Evolutionary conservation across 192 early-diverging fungal genomes (phyloP).

Genomic region (Podila minutissima): DNA sequence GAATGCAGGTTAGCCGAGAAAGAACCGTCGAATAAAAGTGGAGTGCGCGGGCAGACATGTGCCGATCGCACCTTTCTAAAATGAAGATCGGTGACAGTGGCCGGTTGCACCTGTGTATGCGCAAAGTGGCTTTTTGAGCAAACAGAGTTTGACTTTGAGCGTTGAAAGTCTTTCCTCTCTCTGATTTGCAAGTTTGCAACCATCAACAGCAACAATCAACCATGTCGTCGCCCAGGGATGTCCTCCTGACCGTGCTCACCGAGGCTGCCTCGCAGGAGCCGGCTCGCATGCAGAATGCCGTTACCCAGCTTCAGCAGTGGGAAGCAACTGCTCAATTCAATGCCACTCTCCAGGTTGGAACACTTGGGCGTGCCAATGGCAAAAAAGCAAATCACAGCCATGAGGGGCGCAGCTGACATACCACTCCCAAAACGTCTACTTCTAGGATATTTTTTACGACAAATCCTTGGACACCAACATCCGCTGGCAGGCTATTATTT

Average conservation of each 20-base stretch:
- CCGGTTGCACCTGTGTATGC: too few species aligned
- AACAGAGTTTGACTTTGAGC: too few species aligned
- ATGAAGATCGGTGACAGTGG: background rate
- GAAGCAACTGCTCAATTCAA: constrained; percentile 79
- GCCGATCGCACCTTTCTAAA: constrained; percentile 6
- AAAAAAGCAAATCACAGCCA: background rate
- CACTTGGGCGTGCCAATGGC: background rate
- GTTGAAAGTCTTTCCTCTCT: background rate
- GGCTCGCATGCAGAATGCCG: constrained; percentile 67
- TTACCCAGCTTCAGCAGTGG: constrained; percentile 75
- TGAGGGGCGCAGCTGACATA: too few species aligned
- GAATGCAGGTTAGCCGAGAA: background rate
- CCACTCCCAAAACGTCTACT: background rate
- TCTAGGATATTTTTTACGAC: constrained; percentile 81
- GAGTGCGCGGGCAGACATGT: background rate
- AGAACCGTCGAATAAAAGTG: background rate
- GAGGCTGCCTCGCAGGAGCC: constrained; percentile 78
- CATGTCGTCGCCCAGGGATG: constrained; percentile 54
- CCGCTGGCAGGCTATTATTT: constrained; percentile 80
- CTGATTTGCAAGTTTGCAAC: background rate
- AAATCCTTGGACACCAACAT: constrained; percentile 67
- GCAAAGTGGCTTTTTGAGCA: too few species aligned
- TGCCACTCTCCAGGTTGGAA: constrained; percentile 69
- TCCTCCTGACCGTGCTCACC: constrained; percentile 59
- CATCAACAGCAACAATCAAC: background rate